phyloP scores from a whole-genome alignment of 2,329 filamentous ascomycete species.

The Hypoxylon sp. region DNA sequence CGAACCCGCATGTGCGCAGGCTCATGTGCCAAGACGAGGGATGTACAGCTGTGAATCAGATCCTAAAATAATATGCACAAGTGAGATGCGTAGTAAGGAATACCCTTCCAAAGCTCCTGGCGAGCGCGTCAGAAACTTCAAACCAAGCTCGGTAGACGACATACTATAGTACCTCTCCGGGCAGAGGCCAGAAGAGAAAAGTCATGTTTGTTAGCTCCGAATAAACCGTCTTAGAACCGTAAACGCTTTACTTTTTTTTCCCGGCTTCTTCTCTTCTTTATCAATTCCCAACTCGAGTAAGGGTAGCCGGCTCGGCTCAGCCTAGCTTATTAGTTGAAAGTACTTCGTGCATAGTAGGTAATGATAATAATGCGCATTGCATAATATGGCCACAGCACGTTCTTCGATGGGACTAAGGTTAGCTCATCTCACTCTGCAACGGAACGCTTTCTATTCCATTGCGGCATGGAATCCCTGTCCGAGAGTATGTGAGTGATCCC shows the following conservation, averaged over 20 bases:
- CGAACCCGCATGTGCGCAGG: slow-evolving; percentile 39
- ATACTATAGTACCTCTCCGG: slow-evolving; percentile 11
- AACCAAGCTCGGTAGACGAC: slow-evolving; percentile 23
- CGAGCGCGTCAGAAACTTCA: slow-evolving; percentile 7
- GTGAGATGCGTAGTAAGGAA: slow-evolving; percentile 37
- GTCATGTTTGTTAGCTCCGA: slow-evolving; percentile 3
- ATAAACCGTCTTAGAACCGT: slow-evolving; percentile 39
- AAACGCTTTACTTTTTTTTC: slow-evolving; percentile 17
- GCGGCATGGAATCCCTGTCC: slow-evolving; percentile 45
- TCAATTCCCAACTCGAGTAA: slow-evolving; percentile 27
- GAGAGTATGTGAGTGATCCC: slow-evolving; percentile 45
- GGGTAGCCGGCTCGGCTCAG: slow-evolving; percentile 18
- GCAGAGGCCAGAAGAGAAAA: slow-evolving; percentile 6
- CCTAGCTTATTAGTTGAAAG: slow-evolving; percentile 21
- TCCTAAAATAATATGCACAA: slow-evolving; percentile 43
- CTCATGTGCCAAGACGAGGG: slow-evolving; percentile 44
- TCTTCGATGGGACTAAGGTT: slow-evolving; percentile 6
- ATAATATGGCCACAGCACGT: slow-evolving; percentile 30
- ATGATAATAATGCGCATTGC: slow-evolving; percentile 37
- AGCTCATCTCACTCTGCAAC: slow-evolving; percentile 43
- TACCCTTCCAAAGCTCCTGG: slow-evolving; percentile 35
- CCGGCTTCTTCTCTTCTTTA: too few relatives aligned
- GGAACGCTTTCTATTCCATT: slow-evolving; percentile 41
- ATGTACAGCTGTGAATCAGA: slow-evolving; percentile 42
- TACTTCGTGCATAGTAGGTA: background rate